Percentiles rank a stretch among this genome's conserved stretches.
These are phyloP conservation scores for Effrenium voratum DNA, from an alignment of 73 alveolate genomes.

Conservation along the genomic window DNA sequence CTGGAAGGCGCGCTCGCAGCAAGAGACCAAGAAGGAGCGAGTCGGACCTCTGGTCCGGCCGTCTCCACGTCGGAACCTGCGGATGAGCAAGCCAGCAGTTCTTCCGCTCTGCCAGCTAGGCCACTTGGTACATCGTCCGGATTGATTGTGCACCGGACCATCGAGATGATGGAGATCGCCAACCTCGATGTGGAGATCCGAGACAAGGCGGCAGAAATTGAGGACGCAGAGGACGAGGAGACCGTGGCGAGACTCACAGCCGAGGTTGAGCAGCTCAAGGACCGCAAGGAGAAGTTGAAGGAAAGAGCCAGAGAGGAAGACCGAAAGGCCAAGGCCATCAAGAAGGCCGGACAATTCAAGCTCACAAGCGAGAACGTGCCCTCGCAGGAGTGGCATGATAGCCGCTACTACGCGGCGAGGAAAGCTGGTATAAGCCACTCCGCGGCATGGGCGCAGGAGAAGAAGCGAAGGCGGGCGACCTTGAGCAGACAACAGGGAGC, in stretches of 20 bases:
- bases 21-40: not conserved
- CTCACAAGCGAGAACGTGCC: not conserved
- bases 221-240: not conserved
- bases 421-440: not conserved
- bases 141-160: slow-evolving; percentile 9
- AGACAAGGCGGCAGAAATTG: not conserved
- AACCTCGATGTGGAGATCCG: slow-evolving; percentile 30
- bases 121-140: slow-evolving; percentile 1
- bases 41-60: slow-evolving; percentile 10
- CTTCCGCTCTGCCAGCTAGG: not conserved
- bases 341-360: not conserved
- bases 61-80: no score
- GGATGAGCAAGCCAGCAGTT: slow-evolving; percentile 1
- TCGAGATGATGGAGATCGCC: slow-evolving; percentile 25
- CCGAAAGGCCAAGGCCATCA: not conserved
- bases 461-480: slow-evolving; percentile 9
- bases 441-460: slow-evolving; percentile 37
- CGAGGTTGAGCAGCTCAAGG: not conserved
- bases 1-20: not conserved
- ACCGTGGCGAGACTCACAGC: not conserved
- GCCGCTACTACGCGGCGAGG: slow-evolving; percentile 1
- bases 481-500: not conserved
- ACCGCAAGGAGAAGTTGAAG: not conserved
- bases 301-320: not conserved
- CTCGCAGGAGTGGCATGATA: slow-evolving; percentile 35